These are phyloP conservation scores for Aspergillus sp. DNA, from an alignment of 2,329 filamentous ascomycete genomes.

Conservation along the genomic window DNA sequence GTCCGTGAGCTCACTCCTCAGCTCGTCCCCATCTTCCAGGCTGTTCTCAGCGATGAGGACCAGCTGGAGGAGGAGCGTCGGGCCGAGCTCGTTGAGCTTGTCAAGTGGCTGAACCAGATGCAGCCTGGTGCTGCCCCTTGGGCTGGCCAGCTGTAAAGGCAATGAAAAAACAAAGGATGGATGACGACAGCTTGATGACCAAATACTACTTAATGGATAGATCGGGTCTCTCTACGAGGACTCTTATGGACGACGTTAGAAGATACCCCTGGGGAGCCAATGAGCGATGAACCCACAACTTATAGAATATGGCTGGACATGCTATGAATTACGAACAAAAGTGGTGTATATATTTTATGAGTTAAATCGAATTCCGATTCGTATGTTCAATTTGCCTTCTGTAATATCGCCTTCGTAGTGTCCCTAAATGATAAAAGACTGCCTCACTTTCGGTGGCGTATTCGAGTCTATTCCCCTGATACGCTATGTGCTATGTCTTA, in stretches of 20 bases:
- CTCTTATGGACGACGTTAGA: conserved; percentile 31
- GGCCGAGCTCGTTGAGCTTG: conserved; percentile 49
- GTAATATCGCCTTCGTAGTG: too few relatives aligned
- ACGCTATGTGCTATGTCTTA: too few relatives aligned
- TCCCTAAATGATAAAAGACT: too few relatives aligned
- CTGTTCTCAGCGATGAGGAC: conserved; percentile 48
- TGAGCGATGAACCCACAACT: conserved; percentile 4
- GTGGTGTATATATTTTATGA: conserved; percentile 5
- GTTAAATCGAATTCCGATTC: background rate
- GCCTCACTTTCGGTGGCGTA: too few relatives aligned
- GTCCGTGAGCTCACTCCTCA: conserved; percentile 49
- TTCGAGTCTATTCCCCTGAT: too few relatives aligned
- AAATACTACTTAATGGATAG: conserved; percentile 33
- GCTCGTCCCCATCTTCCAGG: conserved; percentile 51
- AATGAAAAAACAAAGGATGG: background rate
- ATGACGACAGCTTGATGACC: conserved; percentile 24
- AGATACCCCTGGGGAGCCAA: conserved; percentile 29
- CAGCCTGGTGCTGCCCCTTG: conserved; percentile 44
- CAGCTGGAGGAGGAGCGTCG: conserved; percentile 53
- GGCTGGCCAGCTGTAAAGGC: conserved; percentile 40
- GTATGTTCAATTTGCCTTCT: background rate
- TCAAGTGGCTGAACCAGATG: conserved; percentile 52
- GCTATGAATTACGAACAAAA: conserved; percentile 7
- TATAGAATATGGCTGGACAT: conserved; percentile 5
- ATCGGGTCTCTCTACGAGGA: conserved; percentile 26